Evolutionary conservation across 2,329 filamentous ascomycete genomes (phyloP), one percentile per base, ranked within the genome.

Genomic region (Colletotrichum lindemuthianum): DNA sequence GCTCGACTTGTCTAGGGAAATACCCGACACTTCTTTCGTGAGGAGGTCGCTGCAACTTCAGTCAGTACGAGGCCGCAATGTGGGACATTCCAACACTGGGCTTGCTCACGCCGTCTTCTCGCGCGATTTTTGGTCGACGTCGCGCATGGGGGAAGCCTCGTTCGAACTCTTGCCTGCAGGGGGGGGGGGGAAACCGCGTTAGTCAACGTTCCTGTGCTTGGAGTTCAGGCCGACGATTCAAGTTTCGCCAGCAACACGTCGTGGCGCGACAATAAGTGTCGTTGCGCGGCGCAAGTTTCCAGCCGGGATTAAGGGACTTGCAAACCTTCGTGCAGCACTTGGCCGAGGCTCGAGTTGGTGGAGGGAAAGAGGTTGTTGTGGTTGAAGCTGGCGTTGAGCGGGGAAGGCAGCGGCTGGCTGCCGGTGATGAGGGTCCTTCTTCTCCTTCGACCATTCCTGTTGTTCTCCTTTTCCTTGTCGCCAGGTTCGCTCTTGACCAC

Each of bases 381-480:
- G 76, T 89, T 93, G 79, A 98, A 99, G 75, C 86, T 94, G 57
- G 94, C 91, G 77, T 97, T 97, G 68, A 99, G 86, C 8, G 96
- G 96, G 73, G 94, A 97, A 6, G 96, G 96, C 68, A 99, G 83
- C 63, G 96, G 96, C 79, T 99, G 96, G 75, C 93, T 97, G 76
- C 96, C 96, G 2, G 96, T 98, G 75, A 99, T 98, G 65, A 99
- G 86, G 2, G 96, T 99, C 73, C 96, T 87, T 77, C 96, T 87
- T 77, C 96, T 88, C 77, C 96, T 87, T 67, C 96, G 88, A 56
- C 96, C 95, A 77, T 97, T 98, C 69, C 94, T 87, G 74, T 97
- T 93, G 75, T 94, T 93, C 75, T 96, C 93, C 77, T 96, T 96
- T 66, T 91, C 93, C 77, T 96, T 96, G 66, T 91, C 90, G 60